Base-by-base conservation (phyloP, 495 filamentous ascomycete species). In the Chaetomium tenue region DNA sequence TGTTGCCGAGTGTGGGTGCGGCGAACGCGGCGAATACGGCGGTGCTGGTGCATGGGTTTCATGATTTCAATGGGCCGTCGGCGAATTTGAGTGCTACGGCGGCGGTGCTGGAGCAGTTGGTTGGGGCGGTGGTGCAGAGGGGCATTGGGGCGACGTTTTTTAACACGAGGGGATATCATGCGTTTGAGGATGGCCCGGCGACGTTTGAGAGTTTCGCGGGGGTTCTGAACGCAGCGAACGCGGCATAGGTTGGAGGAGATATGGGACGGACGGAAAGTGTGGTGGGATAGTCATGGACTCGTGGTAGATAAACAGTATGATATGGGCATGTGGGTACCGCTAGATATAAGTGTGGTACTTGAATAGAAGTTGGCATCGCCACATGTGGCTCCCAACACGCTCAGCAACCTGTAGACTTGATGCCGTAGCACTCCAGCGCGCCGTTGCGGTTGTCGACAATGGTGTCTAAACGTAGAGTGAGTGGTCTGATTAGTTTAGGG, bases 371-470 rank as follows among this genome's bases (percentile, higher is more conserved):
- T 9, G 7, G n/a, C 5, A 5, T 9, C 2, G n/a, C 11, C 42
- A 3, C 18, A 20, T 6, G 44, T 52, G 52, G 18, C 33, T 5
- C 54, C 25, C 56, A 18, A 15, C 40, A 3, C 13, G 13, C 40
- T 44, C 47, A 69, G 52, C 70, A 69, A 0, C 55, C 23, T 0
- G 60, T 60, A 5, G 50, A 63, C 62, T 66, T 67, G n/a, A 52
- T 66, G 7, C 44, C 46, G 50, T 39, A 72, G 37, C 67, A 72
- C 39, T 65, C 65, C 46, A 72, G 28, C 7, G 65, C 40, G n/a
- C 70, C 70, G 40, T 72, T 72, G 47, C 53, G 65, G 60, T 72
- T 72, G 22, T 66, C 65, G 9, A 72, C 67, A 11, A 72, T 23
- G 0, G 64, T 69, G 51, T 72, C 70, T 71, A n/a, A 3, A 48